A percentile compares a stretch with the other conserved stretches of the same genome.
Conservation (phyloP, 139 green algal species). For the Micractinium sp. region DNA sequence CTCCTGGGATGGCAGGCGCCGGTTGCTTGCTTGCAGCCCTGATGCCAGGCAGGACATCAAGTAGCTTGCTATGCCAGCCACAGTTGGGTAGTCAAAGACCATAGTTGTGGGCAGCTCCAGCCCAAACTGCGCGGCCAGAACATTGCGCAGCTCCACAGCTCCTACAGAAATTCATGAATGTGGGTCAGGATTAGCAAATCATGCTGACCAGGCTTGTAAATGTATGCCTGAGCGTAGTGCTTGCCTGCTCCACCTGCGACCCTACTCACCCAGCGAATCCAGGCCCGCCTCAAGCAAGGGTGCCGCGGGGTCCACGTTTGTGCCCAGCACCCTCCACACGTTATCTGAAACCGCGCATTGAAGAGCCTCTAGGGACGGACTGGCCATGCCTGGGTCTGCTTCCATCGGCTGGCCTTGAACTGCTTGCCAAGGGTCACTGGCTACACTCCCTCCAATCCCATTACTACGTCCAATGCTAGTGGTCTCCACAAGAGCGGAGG, state of each 20-base stretch:
- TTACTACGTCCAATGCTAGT: too few relatives aligned
- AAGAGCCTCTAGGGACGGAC: neutral
- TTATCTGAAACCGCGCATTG: neutral
- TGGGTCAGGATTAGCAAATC: too few relatives aligned
- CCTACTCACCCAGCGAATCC: slow-evolving; percentile 66
- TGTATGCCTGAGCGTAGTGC: too few relatives aligned
- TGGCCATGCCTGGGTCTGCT: neutral
- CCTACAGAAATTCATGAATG: neutral
- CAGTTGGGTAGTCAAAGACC: slow-evolving; percentile 87
- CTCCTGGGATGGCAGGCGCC: too few relatives aligned
- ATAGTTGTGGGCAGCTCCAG: slow-evolving; percentile 54
- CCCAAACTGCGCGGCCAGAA: slow-evolving; percentile 46
- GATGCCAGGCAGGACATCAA: too few relatives aligned
- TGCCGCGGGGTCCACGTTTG: neutral
- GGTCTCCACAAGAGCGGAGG: too few relatives aligned
- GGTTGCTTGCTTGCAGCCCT: too few relatives aligned
- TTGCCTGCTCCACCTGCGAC: too few relatives aligned
- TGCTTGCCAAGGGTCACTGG: neutral
- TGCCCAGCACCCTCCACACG: neutral
- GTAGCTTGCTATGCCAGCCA: slow-evolving; percentile 4
- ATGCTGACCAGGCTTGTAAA: neutral
- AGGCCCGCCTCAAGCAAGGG: slow-evolving; percentile 56
- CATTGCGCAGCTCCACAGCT: slow-evolving; percentile 79
- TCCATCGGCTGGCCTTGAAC: neutral
- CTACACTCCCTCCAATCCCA: too few relatives aligned